Conservation (phyloP, 306 rosid genomes). For the Oemleria cerasiformis region DNA sequence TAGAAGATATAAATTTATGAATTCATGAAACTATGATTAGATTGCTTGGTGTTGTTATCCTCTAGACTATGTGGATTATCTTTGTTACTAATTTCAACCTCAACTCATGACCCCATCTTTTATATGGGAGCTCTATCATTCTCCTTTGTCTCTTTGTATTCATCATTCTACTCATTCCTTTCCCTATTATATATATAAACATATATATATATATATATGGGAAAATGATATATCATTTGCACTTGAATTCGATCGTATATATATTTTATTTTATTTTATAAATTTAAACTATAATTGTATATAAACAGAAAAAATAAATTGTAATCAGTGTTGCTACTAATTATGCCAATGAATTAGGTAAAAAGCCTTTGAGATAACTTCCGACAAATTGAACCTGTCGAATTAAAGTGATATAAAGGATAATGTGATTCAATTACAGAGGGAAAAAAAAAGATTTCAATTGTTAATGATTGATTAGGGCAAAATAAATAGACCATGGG, state of each 20-base stretch:
- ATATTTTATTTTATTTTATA: too few species aligned
- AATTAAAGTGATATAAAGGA: slow-evolving; percentile 25
- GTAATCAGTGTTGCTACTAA: slow-evolving; percentile 30
- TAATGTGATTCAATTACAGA: neutral
- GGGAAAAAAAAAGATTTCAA: slow-evolving; percentile 7
- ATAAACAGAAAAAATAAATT: neutral
- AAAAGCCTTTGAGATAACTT: slow-evolving; percentile 31
- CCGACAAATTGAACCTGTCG: slow-evolving; percentile 47
- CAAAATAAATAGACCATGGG: slow-evolving; percentile 4
- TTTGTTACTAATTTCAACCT: too few species aligned
- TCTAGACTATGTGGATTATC: too few species aligned
- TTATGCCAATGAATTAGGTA: slow-evolving; percentile 23
- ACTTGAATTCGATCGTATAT: too few species aligned
- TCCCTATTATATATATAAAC: slow-evolving; percentile 2
- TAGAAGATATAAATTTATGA: too few species aligned
- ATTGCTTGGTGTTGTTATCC: neutral
- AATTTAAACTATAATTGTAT: neutral
- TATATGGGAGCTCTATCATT: slow-evolving; percentile 29
- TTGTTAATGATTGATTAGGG: slow-evolving; percentile 17
- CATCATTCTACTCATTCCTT: slow-evolving; percentile 31
- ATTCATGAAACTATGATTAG: too few species aligned
- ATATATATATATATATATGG: slow-evolving; percentile 15
- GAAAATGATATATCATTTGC: slow-evolving; percentile 29
- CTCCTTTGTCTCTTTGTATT: slow-evolving; percentile 40
- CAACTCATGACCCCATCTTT: neutral